A percentile compares a stretch with the other conserved stretches of the same genome.
phyloP scores from a whole-genome alignment of 2,329 filamentous ascomycete genomes.

The Aureobasidium lini region DNA sequence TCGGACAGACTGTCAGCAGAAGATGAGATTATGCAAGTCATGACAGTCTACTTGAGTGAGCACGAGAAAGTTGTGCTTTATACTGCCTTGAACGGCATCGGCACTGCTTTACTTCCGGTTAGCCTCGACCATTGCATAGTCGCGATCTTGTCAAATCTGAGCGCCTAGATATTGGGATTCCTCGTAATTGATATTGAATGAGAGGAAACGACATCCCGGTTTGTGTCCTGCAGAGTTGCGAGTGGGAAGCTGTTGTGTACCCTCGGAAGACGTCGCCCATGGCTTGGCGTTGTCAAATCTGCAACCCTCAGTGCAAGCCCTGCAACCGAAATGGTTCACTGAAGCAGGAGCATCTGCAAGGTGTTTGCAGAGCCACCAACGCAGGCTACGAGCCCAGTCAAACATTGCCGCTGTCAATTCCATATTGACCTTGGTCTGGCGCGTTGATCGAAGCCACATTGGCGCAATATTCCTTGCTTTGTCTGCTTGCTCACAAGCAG shows the following conservation, averaged over 20 bases:
- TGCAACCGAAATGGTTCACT: background rate
- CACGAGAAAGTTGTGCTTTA: background rate
- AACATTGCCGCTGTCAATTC: background rate
- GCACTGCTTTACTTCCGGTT: background rate
- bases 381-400: background rate
- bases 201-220: slow-evolving; percentile 1
- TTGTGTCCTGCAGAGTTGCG: background rate
- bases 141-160: background rate
- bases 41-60: background rate
- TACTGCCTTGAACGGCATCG: background rate
- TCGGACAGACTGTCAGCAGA: slow-evolving; percentile 1
- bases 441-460: background rate
- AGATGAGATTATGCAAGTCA: background rate
- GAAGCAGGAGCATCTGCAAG: slow-evolving; percentile 8
- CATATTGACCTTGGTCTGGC: background rate
- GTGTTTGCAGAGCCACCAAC: background rate
- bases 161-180: background rate
- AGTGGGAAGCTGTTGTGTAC: background rate
- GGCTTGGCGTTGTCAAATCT: slow-evolving; percentile 6
- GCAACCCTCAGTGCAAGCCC: background rate
- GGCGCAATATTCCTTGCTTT: background rate
- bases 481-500: background rate
- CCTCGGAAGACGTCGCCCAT: slow-evolving; percentile 2
- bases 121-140: background rate
- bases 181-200: background rate